Evolutionary conservation across 108 stramenopile genomes (phyloP).

Genomic region (Craspedostauros australis): DNA sequence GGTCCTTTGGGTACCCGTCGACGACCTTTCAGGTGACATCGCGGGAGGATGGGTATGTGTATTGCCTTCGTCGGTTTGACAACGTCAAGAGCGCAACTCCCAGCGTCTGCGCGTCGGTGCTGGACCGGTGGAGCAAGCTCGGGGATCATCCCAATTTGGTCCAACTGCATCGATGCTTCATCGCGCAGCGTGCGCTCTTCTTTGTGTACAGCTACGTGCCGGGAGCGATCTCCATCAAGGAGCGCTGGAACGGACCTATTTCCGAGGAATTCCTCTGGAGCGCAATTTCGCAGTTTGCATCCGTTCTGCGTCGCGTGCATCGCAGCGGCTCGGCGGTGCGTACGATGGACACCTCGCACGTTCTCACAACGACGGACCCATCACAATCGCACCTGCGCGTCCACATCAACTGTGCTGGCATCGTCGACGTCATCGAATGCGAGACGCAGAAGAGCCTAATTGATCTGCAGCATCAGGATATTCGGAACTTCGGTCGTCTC

Average conservation of each 20-base stretch:
- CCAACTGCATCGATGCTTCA: constrained; percentile 63
- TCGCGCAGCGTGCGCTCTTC: constrained; percentile 83
- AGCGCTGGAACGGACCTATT: constrained; percentile 56
- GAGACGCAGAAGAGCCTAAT: constrained; percentile 63
- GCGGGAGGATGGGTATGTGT: constrained; percentile 68
- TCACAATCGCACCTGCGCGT: constrained; percentile 42
- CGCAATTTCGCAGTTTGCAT: constrained; percentile 74
- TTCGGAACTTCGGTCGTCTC: constrained; percentile 72
- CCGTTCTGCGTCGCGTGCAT: constrained; percentile 72
- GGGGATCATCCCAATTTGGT: constrained; percentile 71
- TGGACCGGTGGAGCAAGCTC: constrained; percentile 52
- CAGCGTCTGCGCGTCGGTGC: constrained; percentile 71
- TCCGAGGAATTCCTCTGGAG: constrained; percentile 82
- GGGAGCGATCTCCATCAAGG: constrained; percentile 60
- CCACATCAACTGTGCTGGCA: constrained; percentile 62
- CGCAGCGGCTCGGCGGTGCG: constrained; percentile 66
- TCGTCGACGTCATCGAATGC: constrained; percentile 86
- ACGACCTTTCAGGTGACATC: constrained; percentile 55
- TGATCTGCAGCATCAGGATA: constrained; percentile 82
- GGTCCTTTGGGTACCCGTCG: constrained; percentile 77
- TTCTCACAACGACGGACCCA: constrained; percentile 41
- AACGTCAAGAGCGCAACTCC: constrained; percentile 68
- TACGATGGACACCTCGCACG: constrained; percentile 66
- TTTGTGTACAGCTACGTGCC: constrained; percentile 86
- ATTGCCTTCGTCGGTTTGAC: constrained; percentile 84